Percentiles rank a stretch among this genome's conserved stretches.
Conservation (phyloP, 2,329 filamentous ascomycete species). For the Arthroderma sp. region DNA sequence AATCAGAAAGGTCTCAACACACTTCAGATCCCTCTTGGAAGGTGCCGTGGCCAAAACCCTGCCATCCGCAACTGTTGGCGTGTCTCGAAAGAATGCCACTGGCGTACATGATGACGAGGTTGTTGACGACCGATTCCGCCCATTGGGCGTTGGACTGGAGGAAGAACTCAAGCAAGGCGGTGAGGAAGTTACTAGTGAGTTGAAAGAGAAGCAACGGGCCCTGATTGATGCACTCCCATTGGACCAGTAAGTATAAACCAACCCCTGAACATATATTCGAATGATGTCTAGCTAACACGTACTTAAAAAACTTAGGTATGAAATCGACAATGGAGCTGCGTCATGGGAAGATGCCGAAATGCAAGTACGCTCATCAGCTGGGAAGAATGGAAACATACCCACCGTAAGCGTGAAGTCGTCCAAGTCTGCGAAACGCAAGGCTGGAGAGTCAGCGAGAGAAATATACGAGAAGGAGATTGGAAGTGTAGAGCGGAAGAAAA, state of each 20-base stretch:
- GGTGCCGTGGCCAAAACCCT: slow-evolving; percentile 57
- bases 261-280: neutral
- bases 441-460: slow-evolving; percentile 40
- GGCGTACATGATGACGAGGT: slow-evolving; percentile 58
- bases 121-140: slow-evolving; percentile 52
- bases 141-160: slow-evolving; percentile 57
- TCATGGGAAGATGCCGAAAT: slow-evolving; percentile 55
- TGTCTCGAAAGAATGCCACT: slow-evolving; percentile 29
- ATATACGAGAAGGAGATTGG: slow-evolving; percentile 32
- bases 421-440: slow-evolving; percentile 61
- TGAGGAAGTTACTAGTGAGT: slow-evolving; percentile 55
- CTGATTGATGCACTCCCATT: slow-evolving; percentile 83
- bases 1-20: slow-evolving; percentile 67
- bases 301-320: slow-evolving; percentile 23
- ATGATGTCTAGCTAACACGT: slow-evolving; percentile 11
- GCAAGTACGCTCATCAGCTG: slow-evolving; percentile 46
- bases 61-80: slow-evolving; percentile 39
- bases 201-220: slow-evolving; percentile 69
- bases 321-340: slow-evolving; percentile 34
- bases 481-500: slow-evolving; percentile 31
- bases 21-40: slow-evolving; percentile 64
- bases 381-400: slow-evolving; percentile 42
- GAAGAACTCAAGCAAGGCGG: slow-evolving; percentile 78
- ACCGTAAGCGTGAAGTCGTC: slow-evolving; percentile 67
- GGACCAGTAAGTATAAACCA: slow-evolving; percentile 52